Evolutionary conservation across 345 rosid genomes (phyloP).

Genomic region (Aegle marmelos): DNA sequence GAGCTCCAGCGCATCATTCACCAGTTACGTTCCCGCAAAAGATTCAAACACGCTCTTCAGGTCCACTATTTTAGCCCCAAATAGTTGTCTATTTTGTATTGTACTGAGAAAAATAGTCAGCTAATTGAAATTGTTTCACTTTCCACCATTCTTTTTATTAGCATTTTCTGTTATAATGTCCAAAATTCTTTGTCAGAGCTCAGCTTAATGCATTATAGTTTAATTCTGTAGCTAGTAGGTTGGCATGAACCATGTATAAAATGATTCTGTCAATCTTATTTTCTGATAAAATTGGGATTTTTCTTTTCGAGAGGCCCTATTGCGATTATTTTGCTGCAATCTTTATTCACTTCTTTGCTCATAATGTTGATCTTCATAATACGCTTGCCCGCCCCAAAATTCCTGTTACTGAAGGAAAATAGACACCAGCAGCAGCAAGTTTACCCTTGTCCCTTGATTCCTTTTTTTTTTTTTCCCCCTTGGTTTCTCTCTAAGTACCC

Average conservation of each 20-base stretch:
- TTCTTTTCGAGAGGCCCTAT: neutral
- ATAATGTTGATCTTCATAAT: neutral
- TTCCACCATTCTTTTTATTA: neutral
- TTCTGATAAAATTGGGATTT: neutral
- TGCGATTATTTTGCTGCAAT: neutral
- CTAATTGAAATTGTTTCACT: neutral
- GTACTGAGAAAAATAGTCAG: neutral
- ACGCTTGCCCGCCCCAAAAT: neutral
- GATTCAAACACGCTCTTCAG: constrained; percentile 41
- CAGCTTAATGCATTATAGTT: neutral
- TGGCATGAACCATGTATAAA: neutral
- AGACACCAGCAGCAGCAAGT: neutral
- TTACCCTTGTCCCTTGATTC: neutral
- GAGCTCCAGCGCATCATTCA: constrained; percentile 30
- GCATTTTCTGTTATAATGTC: neutral
- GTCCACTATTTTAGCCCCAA: constrained; percentile 9
- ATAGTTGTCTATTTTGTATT: neutral
- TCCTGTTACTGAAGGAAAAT: neutral
- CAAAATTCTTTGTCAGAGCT: neutral
- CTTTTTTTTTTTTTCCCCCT: neutral
- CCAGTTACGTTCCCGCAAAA: constrained; percentile 31
- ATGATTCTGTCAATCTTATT: neutral
- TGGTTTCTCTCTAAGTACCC: neutral
- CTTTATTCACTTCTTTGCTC: neutral
- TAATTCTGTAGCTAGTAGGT: neutral